Conservation (phyloP, 768 basidiomycete species). For the Sarcomyxa edulis region DNA sequence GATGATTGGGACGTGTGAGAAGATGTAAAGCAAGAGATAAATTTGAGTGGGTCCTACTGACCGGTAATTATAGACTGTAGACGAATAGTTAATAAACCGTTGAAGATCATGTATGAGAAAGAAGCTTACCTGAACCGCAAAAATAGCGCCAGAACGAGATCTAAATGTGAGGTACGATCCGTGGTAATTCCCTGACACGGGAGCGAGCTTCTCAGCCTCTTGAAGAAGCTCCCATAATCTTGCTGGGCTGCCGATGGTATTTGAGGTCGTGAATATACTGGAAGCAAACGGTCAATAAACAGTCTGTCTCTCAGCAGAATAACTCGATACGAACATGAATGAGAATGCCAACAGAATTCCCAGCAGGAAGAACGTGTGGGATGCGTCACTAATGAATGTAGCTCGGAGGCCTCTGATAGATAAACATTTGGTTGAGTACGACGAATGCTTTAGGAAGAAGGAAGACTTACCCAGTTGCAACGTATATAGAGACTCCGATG, state of each 20-base stretch:
- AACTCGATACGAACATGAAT: slow-evolving; percentile 13
- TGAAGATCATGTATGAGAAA: neutral
- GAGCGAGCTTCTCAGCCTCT: slow-evolving; percentile 17
- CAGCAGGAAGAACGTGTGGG: too few species aligned
- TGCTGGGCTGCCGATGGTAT: slow-evolving; percentile 31
- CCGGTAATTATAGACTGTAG: slow-evolving; percentile 10
- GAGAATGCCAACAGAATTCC: slow-evolving; percentile 28
- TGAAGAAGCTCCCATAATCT: slow-evolving; percentile 28
- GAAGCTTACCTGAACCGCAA: slow-evolving; percentile 14
- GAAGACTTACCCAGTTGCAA: slow-evolving; percentile 13
- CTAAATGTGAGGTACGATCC: slow-evolving; percentile 32
- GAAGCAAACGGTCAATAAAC: neutral
- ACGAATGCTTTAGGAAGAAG: slow-evolving; percentile 15
- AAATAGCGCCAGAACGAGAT: slow-evolving; percentile 17
- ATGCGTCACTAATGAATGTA: too few species aligned
- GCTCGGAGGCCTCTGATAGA: too few species aligned
- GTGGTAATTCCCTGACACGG: slow-evolving; percentile 28
- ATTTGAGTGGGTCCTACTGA: too few species aligned
- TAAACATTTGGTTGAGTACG: too few species aligned
- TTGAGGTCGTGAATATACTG: slow-evolving; percentile 21
- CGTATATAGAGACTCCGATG: slow-evolving; percentile 32
- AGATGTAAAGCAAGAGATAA: too few species aligned
- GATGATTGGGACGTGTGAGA: too few species aligned
- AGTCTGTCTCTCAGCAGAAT: neutral
- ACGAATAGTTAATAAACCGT: neutral